Evolutionary conservation across 2,329 filamentous ascomycete species (phyloP).

Genomic region (Epichloe sylvatica): DNA sequence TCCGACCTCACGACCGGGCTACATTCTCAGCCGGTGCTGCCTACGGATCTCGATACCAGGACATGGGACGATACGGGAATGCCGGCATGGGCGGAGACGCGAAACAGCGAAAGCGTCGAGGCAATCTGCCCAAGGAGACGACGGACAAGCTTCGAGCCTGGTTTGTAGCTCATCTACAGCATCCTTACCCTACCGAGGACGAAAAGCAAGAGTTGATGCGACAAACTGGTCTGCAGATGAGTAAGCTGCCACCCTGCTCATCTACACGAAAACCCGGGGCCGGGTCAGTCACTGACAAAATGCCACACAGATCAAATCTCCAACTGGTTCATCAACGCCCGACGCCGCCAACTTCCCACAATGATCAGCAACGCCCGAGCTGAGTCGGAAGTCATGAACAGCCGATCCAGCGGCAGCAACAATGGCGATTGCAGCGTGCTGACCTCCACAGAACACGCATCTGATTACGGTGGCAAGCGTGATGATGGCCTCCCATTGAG

Average conservation of each 20-base stretch:
- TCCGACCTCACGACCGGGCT: conserved; percentile 28
- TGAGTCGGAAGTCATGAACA: conserved; percentile 34
- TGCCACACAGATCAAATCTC: conserved; percentile 48
- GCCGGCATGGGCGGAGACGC: conserved; percentile 25
- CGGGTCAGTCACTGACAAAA: not conserved
- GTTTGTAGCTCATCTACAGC: conserved; percentile 63
- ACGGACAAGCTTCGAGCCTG: conserved; percentile 69
- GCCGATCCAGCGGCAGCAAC: conserved; percentile 10
- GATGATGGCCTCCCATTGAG: conserved; percentile 26
- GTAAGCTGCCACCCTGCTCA: conserved; percentile 32
- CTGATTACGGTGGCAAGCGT: conserved; percentile 14
- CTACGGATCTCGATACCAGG: conserved; percentile 28
- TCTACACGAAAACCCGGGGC: not conserved
- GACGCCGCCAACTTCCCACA: conserved; percentile 48
- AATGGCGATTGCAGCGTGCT: conserved; percentile 23
- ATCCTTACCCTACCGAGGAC: conserved; percentile 78
- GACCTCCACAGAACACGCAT: conserved; percentile 22
- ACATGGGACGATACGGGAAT: conserved; percentile 29
- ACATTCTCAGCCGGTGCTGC: conserved; percentile 26
- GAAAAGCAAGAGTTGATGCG: conserved; percentile 73
- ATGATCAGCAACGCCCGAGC: conserved; percentile 44
- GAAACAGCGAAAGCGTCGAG: conserved; percentile 51
- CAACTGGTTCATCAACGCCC: conserved; percentile 72
- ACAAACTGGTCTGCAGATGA: conserved; percentile 64
- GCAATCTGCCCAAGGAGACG: conserved; percentile 81